Base-by-base conservation (phyloP, 148 eudicot species). In the Silene conica region DNA sequence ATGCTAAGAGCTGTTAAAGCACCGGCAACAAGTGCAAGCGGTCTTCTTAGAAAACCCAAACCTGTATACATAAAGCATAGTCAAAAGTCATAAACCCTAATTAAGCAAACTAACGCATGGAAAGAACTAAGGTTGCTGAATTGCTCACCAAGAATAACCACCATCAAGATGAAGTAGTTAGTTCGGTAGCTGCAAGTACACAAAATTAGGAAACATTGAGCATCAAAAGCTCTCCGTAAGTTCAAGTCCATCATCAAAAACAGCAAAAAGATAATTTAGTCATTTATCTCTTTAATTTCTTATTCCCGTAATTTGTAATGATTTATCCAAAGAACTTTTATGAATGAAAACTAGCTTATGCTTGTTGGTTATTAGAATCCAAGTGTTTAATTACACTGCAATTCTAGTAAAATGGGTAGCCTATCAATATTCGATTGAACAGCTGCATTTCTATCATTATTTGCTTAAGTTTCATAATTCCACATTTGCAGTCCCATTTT, bases 1-100 rank as follows among this genome's bases (percentile, higher is more conserved):
- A 95, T 86, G 74, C 82, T 92, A 52, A 95, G 82, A 18, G 96
- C 90, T 68, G 98, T 88, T 78, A 85, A 78, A 48, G 87, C 80
- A 43, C 96, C 97, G 73, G 98, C 98, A 79, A 90, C 73, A 80
- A 95, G 85, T 45, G 98, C 86, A 67, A 90, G 83, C 25, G 98
- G 97, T 85, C 86, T 88, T 88, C 92, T 78, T 43, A 95, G 81
- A 78, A 95, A 95, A 8, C 98, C 93, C 80, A 95, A 58, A 20
- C 90, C 97, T 95, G 89, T 71, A 83, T 19, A 61, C 21, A 78
- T 64, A 23, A 31, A 45, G 15, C 52, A 64, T 12, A 48, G 19
- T 41, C 6, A 70, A 52, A 59, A 31, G 34, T 21, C 18, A 65
- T 58, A 65, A 64, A n/a, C 50, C 55, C 7, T 14, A 25, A 58